Evolutionary conservation across 352 stramenopile species (phyloP), one percentile per base, ranked within the genome.

Genomic region (Pythium phragmitis): DNA sequence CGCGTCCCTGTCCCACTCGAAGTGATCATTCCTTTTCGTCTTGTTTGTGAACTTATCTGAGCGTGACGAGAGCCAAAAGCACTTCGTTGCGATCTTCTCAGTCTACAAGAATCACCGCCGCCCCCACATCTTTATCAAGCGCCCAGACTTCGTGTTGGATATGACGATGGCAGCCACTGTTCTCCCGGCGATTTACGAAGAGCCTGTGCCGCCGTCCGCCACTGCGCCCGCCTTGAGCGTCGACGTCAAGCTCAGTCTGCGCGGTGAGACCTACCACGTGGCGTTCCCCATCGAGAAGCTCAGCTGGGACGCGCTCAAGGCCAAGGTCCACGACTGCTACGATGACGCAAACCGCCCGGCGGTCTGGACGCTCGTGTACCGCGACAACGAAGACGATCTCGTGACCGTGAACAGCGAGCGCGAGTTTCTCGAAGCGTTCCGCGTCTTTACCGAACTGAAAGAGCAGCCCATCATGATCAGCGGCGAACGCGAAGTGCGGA

Each of bases 321-420:
- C 49, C 46, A 80, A 78, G 45, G 77, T 82, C 23, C 21, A 68
- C 26, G 69, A 76, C 45, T 61, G 57, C 39, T 87, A 88, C 57
- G 60, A 52, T 8, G 58, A 72, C n/a, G 54, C 58, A 13, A 50
- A 76, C 19, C 69, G 65, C 9, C 60, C 72, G 9, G 34, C 47
- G 37, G n/a, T 50, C 39, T 91, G 74, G 72, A 72, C 73, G 54
- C 66, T 92, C 23, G 63, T 89, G 51, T 92, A 91, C 73, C 76
- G 73, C 42, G 83, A 92, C 62, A 74, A 90, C 17, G 83, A 92
- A 48, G 73, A 79, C 39, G 83, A 92, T 53, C 65, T 86, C 34
- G 71, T 92, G 34, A 91, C 81, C 12, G 64, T 91, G 7, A 72
- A 68, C 46, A 85, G 72, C 55, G 53, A 72, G 13, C 62, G 71